Evolutionary conservation across 2,329 filamentous ascomycete genomes (phyloP).

Genomic region (Epicoccum sorghinum): DNA sequence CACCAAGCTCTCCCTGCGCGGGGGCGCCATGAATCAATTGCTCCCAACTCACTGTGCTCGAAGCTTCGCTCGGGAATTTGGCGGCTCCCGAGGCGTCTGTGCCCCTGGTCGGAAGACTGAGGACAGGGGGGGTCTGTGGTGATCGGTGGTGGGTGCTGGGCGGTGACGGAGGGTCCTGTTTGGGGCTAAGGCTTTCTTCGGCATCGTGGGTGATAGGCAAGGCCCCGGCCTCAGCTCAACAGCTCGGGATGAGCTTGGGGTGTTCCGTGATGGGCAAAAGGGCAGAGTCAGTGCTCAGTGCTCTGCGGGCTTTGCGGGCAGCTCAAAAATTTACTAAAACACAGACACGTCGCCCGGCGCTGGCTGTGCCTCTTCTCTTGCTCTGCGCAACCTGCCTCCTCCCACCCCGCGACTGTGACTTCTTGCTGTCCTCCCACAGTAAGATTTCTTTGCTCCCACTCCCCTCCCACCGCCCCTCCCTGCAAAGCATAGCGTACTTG

Average conservation of each 20-base stretch:
- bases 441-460: background rate
- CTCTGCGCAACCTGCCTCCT: constrained; percentile 11
- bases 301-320: constrained; percentile 14
- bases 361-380: background rate
- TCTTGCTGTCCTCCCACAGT: constrained; percentile 18
- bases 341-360: constrained; percentile 22
- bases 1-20: constrained; percentile 4
- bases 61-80: constrained; percentile 10
- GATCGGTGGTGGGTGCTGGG: background rate
- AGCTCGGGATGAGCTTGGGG: constrained; percentile 44
- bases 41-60: background rate
- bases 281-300: constrained; percentile 14
- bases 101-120: constrained; percentile 18
- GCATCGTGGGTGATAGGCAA: constrained; percentile 37
- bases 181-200: constrained; percentile 30
- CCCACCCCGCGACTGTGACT: constrained; percentile 2
- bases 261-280: constrained; percentile 21
- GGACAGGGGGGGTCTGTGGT: constrained; percentile 2
- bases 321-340: constrained; percentile 32
- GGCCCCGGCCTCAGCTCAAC: constrained; percentile 43
- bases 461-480: background rate
- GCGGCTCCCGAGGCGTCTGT: constrained; percentile 21
- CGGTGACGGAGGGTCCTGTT: constrained; percentile 8
- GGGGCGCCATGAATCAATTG: background rate
- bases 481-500: constrained; percentile 1